phyloP scores from a whole-genome alignment of 2,329 filamentous ascomycete genomes.

The Fusarium floridanum region DNA sequence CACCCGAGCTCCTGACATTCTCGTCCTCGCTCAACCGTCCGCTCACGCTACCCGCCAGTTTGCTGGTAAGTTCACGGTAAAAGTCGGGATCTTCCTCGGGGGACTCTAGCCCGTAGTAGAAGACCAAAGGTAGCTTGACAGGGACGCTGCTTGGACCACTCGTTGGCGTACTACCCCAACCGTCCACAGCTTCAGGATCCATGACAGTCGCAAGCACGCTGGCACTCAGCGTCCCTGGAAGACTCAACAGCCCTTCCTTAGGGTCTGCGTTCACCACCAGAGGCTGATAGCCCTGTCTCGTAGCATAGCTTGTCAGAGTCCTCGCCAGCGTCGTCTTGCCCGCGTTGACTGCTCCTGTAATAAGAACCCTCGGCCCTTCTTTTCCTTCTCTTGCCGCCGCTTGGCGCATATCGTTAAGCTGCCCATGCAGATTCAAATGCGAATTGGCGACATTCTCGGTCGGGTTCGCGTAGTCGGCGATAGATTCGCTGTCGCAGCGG shows the following conservation, averaged over 20 bases:
- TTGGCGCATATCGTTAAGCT: conserved; percentile 79
- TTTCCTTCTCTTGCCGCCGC: conserved; percentile 62
- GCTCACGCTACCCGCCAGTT: conserved; percentile 82
- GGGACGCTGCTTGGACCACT: conserved; percentile 90
- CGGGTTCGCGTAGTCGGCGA: conserved; percentile 73
- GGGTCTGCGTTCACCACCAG: conserved; percentile 89
- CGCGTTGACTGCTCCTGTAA: conserved; percentile 81
- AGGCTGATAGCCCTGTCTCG: conserved; percentile 79
- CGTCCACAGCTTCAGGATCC: conserved; percentile 82
- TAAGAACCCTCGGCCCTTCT: conserved; percentile 83
- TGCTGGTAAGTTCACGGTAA: conserved; percentile 80
- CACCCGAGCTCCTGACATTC: conserved; percentile 77
- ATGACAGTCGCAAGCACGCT: conserved; percentile 89
- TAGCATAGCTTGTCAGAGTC: conserved; percentile 83
- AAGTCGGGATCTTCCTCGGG: conserved; percentile 79
- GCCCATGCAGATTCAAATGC: conserved; percentile 89
- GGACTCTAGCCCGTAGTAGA: conserved; percentile 83
- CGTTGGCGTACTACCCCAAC: conserved; percentile 91
- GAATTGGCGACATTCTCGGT: conserved; percentile 86
- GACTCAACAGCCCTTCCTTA: conserved; percentile 80
- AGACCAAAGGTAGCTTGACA: conserved; percentile 91
- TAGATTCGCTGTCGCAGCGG: conserved; percentile 63
- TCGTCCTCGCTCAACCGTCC: conserved; percentile 82
- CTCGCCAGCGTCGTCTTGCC: conserved; percentile 89
- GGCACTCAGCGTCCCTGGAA: conserved; percentile 86